Evolutionary conservation across 2,329 filamentous ascomycete genomes (phyloP), one percentile per base, ranked within the genome.

Genomic region (Fusarium poae): DNA sequence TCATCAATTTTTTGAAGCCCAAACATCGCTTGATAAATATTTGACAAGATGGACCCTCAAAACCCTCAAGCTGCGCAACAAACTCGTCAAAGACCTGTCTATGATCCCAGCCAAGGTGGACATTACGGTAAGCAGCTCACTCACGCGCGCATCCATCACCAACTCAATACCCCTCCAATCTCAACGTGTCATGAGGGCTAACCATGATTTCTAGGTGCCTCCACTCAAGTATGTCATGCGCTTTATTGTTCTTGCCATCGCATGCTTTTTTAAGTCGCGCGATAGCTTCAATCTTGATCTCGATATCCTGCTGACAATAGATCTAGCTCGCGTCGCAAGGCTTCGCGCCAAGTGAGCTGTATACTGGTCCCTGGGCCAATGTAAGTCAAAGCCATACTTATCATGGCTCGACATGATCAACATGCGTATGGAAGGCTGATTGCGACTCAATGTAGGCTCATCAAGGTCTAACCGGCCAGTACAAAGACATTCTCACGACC

Each of bases 401-500:
- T 23, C 16, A 43, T 21, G 20, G 12, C 5, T 13, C 27, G 15
- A 20, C 40, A 55, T 46, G 39, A 54, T 43, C 25, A 29, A n/a
- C 23, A n/a, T 21, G 13, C 16, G 27, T 23, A 51, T 18, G n/a
- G 34, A 37, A 27, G 32, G 25, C 42, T 55, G 16, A 55, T 37
- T 20, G 23, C 15, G 46, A 51, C 61, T 53, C 39, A 43, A 42
- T 6, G 6, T 56, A 97, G 93, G 93, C 98, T 70, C 97, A 97
- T 77, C 96, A 99, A 86, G 96, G 96, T 50, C 86, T 99, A 48
- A 92, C 91, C 61, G 94, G 94, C 66, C 91, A 92, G 67, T 97
- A 97, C 80, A 95, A 97, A 79, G 96, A 99, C 79, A 97, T 98
- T 76, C 85, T 99, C 74, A 97, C 97, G 43, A 97, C 95, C 8